These are phyloP conservation scores for Kazachstania viticola DNA, from an alignment of 805 yeast genomes.

Conservation along the genomic window DNA sequence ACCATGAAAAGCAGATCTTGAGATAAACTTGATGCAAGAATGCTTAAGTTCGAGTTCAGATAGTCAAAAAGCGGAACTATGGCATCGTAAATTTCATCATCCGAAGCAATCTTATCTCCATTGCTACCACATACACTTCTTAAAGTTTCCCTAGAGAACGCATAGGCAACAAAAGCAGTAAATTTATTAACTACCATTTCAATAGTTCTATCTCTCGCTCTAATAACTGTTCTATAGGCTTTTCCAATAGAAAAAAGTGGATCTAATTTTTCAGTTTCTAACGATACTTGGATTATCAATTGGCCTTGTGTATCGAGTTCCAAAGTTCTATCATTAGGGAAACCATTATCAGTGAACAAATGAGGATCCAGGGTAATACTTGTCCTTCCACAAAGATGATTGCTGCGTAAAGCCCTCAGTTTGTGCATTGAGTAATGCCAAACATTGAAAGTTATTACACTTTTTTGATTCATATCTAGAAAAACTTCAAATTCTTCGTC, in stretches of 20 bases:
- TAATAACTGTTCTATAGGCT: constrained; percentile 51
- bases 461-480: constrained; percentile 30
- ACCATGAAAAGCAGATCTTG: constrained; percentile 46
- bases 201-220: constrained; percentile 56
- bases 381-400: constrained; percentile 57
- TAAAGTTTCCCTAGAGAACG: constrained; percentile 46
- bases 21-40: constrained; percentile 49
- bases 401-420: constrained; percentile 31
- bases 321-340: constrained; percentile 46
- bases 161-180: constrained; percentile 46
- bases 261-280: constrained; percentile 72
- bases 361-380: constrained; percentile 49
- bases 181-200: constrained; percentile 65
- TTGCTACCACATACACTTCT: constrained; percentile 41
- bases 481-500: constrained; percentile 69
- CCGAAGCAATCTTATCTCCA: constrained; percentile 34
- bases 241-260: constrained; percentile 73
- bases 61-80: constrained; percentile 66
- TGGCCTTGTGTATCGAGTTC: constrained; percentile 62
- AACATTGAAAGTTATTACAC: constrained; percentile 45
- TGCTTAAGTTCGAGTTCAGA: constrained; percentile 53
- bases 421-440: constrained; percentile 50
- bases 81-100: constrained; percentile 46
- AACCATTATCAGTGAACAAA: constrained; percentile 53
- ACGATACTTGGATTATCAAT: constrained; percentile 51